A percentile compares a stretch with the other conserved stretches of the same genome.
Conservation (phyloP, 129 eudicot genomes). For the Rutidosis leptorrhynchoides region DNA sequence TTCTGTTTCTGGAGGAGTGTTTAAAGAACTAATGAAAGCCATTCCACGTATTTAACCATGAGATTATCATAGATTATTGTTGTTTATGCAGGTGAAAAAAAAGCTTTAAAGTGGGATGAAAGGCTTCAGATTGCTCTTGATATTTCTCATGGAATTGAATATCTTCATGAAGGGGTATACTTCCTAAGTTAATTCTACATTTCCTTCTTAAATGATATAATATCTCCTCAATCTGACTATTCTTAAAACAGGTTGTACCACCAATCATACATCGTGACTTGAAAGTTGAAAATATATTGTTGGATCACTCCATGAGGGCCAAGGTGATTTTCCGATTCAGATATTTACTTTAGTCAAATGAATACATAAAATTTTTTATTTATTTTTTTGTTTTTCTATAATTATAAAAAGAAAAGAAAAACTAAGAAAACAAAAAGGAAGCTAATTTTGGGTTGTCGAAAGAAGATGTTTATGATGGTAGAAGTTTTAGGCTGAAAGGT, state of each 20-base stretch:
- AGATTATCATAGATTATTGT: too few relatives aligned
- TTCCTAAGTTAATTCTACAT: too few relatives aligned
- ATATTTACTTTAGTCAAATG: neutral
- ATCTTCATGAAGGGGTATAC: slow-evolving; percentile 99
- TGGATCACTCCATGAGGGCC: slow-evolving; percentile 76
- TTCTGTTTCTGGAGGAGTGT: too few relatives aligned
- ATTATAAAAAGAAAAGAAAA: too few relatives aligned
- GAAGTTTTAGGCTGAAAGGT: slow-evolving; percentile 86
- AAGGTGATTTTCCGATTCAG: slow-evolving; percentile 45
- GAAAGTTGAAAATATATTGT: slow-evolving; percentile 90
- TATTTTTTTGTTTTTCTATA: too few relatives aligned
- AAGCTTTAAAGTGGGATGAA: slow-evolving; percentile 80
- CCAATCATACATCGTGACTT: slow-evolving; percentile 95
- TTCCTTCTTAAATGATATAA: too few relatives aligned
- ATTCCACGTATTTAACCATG: too few relatives aligned
- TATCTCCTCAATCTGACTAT: too few relatives aligned
- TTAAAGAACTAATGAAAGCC: too few relatives aligned
- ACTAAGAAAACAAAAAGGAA: too few relatives aligned
- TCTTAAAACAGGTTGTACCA: slow-evolving; percentile 96
- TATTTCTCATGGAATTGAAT: slow-evolving; percentile 96
- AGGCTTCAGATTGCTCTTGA: slow-evolving; percentile 91
- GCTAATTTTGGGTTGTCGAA: slow-evolving; percentile 98
- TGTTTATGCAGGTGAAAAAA: slow-evolving; percentile 43
- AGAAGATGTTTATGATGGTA: slow-evolving; percentile 80
- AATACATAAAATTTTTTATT: too few relatives aligned